These are phyloP conservation scores for Blastocystis sp. DNA, from an alignment of 352 stramenopile genomes.

Conservation along the genomic window DNA sequence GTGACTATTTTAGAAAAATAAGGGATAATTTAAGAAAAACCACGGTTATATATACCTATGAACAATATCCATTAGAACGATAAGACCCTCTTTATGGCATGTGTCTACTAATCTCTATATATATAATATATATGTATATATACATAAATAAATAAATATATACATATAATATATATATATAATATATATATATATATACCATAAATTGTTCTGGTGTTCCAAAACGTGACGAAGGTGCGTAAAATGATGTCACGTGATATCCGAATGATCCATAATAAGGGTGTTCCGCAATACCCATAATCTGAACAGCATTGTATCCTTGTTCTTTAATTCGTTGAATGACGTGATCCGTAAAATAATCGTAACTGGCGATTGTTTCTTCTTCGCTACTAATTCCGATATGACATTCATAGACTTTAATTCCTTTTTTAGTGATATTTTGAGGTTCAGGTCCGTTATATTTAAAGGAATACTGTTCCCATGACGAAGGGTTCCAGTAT, in stretches of 20 bases:
- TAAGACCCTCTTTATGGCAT: slow-evolving; percentile 31
- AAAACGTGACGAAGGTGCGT: slow-evolving; percentile 26
- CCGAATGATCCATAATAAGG: slow-evolving; percentile 42
- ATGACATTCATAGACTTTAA: slow-evolving; percentile 40
- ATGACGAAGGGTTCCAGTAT: slow-evolving; percentile 8
- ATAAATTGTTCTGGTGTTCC: slow-evolving; percentile 40
- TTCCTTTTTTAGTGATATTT: background rate
- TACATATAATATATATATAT: no score
- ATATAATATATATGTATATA: background rate
- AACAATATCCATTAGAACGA: slow-evolving; percentile 39
- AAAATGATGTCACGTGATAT: slow-evolving; percentile 41
- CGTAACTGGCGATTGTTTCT: slow-evolving; percentile 27
- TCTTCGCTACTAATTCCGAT: slow-evolving; percentile 41
- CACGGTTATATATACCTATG: slow-evolving; percentile 21
- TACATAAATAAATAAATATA: background rate
- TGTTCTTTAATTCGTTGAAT: slow-evolving; percentile 30
- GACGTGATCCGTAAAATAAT: slow-evolving; percentile 38
- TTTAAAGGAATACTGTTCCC: background rate
- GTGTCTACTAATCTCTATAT: slow-evolving; percentile 36
- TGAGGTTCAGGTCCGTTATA: slow-evolving; percentile 2
- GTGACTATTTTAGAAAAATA: no score
- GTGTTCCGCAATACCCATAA: slow-evolving; percentile 42
- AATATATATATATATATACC: background rate
- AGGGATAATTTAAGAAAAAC: background rate
- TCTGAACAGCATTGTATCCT: slow-evolving; percentile 40